Base-by-base conservation (phyloP, 2,329 filamentous ascomycete species). In the Botryosphaeria dothidea region DNA sequence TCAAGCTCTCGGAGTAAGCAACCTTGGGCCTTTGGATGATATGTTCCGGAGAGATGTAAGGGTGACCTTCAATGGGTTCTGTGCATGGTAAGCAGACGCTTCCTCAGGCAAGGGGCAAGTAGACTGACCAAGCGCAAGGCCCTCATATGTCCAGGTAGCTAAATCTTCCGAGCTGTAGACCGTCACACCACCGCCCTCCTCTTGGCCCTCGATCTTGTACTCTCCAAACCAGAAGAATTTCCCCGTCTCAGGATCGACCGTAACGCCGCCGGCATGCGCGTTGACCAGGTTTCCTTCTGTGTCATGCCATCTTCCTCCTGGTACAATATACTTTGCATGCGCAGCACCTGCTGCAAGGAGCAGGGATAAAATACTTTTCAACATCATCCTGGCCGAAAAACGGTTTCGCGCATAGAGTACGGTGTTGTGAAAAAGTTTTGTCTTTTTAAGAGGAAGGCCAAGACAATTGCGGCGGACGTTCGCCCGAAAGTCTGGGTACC, bases 11-110 rank as follows among this genome's bases (percentile, higher is more conserved):
- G 67, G 84, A 87, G 68, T 85, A 88, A 1, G 86, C 81, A 2
- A 89, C 86, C 68, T 89, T 89, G 0, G 86, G 86, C 17, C 86
- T 77, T 70, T 88, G 86, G 29, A 89, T 88, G 49, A 89, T 85
- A 68, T 81, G 83, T 3, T 82, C 72, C 0, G 84, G 82, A 0
- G 83, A 83, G 51, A 88, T 85, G 67, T 84, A 84, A 0, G 81
- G 79, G 66, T 88, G 83, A 0, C 81, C 85, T 34, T 84, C 77
- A 27, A 86, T 76, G 0, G 86, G 83, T 58, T 81, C 83, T 80
- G 57, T 15, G 5, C 15, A 11, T 2, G 2, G 23, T 58, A 23
- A 57, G 36, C 54, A 21, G 23, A n/a, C 21, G 19, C 29, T 19
- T 15, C n/a, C 15, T 17, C 17, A 7, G 9, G 45, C 13, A 36